A percentile compares a stretch with the other conserved stretches of the same genome.
Conservation (phyloP, 2,329 filamentous ascomycete genomes). For the Cytospora leucostoma region DNA sequence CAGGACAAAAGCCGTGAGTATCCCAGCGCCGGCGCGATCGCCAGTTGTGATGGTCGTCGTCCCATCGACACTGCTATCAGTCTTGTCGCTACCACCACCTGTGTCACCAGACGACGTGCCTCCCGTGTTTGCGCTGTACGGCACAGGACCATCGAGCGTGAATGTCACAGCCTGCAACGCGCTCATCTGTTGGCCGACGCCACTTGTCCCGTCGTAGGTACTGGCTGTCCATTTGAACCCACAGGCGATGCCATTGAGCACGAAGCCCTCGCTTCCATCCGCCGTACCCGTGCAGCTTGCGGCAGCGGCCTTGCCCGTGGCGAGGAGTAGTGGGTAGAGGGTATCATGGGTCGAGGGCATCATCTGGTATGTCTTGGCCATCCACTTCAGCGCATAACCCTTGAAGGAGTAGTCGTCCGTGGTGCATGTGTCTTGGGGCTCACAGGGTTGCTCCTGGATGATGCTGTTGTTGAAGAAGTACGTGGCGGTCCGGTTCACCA, state of each 20-base stretch:
- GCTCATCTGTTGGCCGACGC: slow-evolving; percentile 61
- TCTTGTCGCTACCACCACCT: slow-evolving; percentile 41
- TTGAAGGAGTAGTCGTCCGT: slow-evolving; percentile 74
- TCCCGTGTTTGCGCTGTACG: slow-evolving; percentile 50
- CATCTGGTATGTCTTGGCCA: slow-evolving; percentile 60
- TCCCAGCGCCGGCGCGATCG: slow-evolving; percentile 51
- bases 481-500: slow-evolving; percentile 51
- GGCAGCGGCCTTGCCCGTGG: slow-evolving; percentile 60
- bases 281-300: slow-evolving; percentile 62
- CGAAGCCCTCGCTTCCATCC: slow-evolving; percentile 61
- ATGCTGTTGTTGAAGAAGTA: slow-evolving; percentile 57
- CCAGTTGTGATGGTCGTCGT: slow-evolving; percentile 30
- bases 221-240: slow-evolving; percentile 62
- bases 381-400: slow-evolving; percentile 66
- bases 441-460: slow-evolving; percentile 68
- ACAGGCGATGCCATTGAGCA: slow-evolving; percentile 56
- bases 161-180: slow-evolving; percentile 55
- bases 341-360: slow-evolving; percentile 57
- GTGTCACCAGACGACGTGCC: slow-evolving; percentile 51
- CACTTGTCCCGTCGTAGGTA: slow-evolving; percentile 54
- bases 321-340: slow-evolving; percentile 59
- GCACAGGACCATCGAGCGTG: slow-evolving; percentile 37
- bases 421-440: slow-evolving; percentile 59
- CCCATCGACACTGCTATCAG: slow-evolving; percentile 26
- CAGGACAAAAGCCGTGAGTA: slow-evolving; percentile 49